Conservation (phyloP, 192 early-diverging fungal genomes). For the Entrophospora sp. region DNA sequence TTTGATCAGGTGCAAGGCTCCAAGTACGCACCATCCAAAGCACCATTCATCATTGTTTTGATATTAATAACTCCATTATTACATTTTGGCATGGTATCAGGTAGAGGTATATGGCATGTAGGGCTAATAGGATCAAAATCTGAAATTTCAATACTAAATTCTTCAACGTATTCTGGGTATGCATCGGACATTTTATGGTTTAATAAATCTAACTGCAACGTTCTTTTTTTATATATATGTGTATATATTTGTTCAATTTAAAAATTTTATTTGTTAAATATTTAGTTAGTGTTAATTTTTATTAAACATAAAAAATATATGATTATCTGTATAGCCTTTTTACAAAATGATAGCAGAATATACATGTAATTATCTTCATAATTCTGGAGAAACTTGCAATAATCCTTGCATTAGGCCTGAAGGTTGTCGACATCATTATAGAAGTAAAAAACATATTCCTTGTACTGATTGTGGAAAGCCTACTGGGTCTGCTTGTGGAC, state of each 20-base stretch:
- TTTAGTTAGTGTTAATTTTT: too few relatives aligned
- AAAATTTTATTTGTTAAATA: background rate
- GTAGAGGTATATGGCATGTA: background rate
- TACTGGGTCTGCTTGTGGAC: too few relatives aligned
- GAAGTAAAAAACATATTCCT: background rate
- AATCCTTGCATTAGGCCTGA: background rate
- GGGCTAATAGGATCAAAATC: conserved; percentile 8
- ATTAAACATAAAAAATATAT: too few relatives aligned
- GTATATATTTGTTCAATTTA: background rate
- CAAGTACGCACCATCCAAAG: background rate
- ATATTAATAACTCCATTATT: conserved; percentile 12
- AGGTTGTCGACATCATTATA: background rate
- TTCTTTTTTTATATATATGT: background rate
- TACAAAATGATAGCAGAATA: background rate
- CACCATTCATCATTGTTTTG: conserved; percentile 12
- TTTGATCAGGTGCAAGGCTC: conserved; percentile 1
- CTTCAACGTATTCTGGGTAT: conserved; percentile 2
- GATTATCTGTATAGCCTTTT: too few relatives aligned
- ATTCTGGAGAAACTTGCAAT: background rate
- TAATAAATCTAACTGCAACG: too few relatives aligned
- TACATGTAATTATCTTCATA: background rate
- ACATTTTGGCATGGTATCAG: conserved; percentile 1
- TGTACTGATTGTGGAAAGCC: too few relatives aligned
- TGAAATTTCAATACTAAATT: conserved; percentile 6
- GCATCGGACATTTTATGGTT: background rate